These are phyloP conservation scores for Lophium mytilinum DNA, from an alignment of 495 filamentous ascomycete genomes.

Conservation along the genomic window DNA sequence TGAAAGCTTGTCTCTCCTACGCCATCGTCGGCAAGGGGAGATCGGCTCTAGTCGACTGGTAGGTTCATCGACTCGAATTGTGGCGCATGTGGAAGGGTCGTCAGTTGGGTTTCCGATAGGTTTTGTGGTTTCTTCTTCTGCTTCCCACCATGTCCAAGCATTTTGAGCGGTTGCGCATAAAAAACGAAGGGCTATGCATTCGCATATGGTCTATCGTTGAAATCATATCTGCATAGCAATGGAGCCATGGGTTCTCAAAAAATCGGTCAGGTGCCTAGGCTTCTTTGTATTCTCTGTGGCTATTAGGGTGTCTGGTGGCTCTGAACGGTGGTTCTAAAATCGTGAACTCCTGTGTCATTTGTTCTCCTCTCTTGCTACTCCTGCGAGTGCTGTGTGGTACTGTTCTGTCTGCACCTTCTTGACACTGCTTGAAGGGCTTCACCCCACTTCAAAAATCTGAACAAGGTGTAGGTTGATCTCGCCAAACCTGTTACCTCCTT, in stretches of 20 bases:
- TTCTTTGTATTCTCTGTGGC: slow-evolving; percentile 11
- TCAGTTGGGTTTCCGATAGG: slow-evolving; percentile 13
- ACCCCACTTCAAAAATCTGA: too few relatives aligned
- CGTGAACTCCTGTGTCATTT: slow-evolving; percentile 12
- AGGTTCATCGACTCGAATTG: not conserved
- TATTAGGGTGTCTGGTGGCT: slow-evolving; percentile 11
- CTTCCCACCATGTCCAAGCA: slow-evolving; percentile 14
- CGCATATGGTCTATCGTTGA: slow-evolving; percentile 18
- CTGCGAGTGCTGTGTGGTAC: not conserved
- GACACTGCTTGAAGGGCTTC: too few relatives aligned
- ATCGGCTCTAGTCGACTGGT: not conserved
- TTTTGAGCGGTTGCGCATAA: slow-evolving; percentile 10
- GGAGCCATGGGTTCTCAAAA: slow-evolving; percentile 19
- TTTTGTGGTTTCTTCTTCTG: slow-evolving; percentile 13
- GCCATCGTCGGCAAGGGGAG: not conserved
- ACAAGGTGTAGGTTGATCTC: too few relatives aligned
- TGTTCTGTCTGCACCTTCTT: too few relatives aligned
- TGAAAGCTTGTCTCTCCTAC: too few relatives aligned
- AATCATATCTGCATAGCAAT: slow-evolving; percentile 23
- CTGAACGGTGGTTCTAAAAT: not conserved
- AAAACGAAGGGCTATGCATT: slow-evolving; percentile 4
- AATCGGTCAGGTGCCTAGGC: slow-evolving; percentile 1
- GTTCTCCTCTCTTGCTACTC: not conserved
- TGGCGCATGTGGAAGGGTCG: slow-evolving; percentile 10
- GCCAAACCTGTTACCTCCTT: too few relatives aligned